Conservation (phyloP, 306 rosid species). For the Malus sieversii region DNA sequence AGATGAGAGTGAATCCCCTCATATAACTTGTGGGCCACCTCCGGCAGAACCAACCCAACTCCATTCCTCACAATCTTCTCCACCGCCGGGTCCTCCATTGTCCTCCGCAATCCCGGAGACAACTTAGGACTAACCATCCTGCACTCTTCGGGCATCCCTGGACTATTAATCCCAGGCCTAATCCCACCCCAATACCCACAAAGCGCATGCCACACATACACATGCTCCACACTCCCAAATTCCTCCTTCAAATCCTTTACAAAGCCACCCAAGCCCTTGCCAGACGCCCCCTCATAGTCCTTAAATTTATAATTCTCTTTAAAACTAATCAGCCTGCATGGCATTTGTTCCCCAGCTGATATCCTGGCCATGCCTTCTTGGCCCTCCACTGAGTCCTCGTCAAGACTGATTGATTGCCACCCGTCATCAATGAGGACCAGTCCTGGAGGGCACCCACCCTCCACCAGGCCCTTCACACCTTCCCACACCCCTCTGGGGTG, state of each 20-base stretch:
- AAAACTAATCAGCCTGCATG: conserved; percentile 37
- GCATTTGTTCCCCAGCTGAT: conserved; percentile 54
- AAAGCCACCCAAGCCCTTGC: conserved; percentile 47
- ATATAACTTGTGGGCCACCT: conserved; percentile 35
- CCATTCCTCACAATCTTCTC: conserved; percentile 40
- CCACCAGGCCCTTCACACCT: conserved; percentile 42
- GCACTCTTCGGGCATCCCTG: conserved; percentile 34
- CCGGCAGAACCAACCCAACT: conserved; percentile 54
- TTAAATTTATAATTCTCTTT: conserved; percentile 50
- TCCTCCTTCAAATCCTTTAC: conserved; percentile 56
- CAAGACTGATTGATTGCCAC: conserved; percentile 55
- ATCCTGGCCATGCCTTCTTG: conserved; percentile 27
- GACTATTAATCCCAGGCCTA: conserved; percentile 25
- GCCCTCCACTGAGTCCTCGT: conserved; percentile 25
- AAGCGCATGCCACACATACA: conserved; percentile 70
- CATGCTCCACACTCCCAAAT: conserved; percentile 41
- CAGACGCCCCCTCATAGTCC: conserved; percentile 16
- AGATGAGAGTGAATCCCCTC: conserved; percentile 57
- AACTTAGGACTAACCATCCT: conserved; percentile 29
- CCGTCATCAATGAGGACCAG: conserved; percentile 62
- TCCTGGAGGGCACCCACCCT: conserved; percentile 65
- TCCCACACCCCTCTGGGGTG: conserved; percentile 43
- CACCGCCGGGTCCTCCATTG: conserved; percentile 61
- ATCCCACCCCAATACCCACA: conserved; percentile 80
- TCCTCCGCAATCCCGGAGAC: conserved; percentile 33